phyloP scores from a whole-genome alignment of 805 yeast species.

The Starmerella etchellsii region DNA sequence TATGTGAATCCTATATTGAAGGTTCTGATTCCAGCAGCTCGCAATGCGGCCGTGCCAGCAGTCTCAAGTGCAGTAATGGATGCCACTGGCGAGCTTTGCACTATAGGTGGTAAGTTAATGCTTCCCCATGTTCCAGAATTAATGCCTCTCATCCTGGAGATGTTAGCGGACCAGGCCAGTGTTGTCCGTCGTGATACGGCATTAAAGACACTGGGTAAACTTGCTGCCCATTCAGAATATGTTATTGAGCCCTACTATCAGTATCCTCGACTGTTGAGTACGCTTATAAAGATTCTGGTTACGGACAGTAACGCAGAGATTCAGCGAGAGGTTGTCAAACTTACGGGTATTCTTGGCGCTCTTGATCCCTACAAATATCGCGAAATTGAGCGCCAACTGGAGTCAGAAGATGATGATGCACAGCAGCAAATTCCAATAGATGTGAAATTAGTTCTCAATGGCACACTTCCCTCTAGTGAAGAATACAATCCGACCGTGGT shows the following conservation, averaged over 20 bases:
- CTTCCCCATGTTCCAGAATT: slow-evolving; percentile 54
- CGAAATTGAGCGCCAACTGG: slow-evolving; percentile 67
- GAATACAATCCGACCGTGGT: slow-evolving; percentile 95
- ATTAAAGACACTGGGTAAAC: slow-evolving; percentile 70
- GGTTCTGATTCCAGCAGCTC: slow-evolving; percentile 63
- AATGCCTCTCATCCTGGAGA: slow-evolving; percentile 78
- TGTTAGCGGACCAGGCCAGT: slow-evolving; percentile 88
- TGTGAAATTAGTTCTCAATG: slow-evolving; percentile 79
- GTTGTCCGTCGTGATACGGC: slow-evolving; percentile 82
- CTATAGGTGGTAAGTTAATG: slow-evolving; percentile 80
- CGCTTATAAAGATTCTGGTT: slow-evolving; percentile 67
- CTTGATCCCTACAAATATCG: slow-evolving; percentile 92
- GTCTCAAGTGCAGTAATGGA: slow-evolving; percentile 77
- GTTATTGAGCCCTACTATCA: slow-evolving; percentile 87
- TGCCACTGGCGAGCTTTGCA: slow-evolving; percentile 80
- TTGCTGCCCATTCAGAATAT: slow-evolving; percentile 83
- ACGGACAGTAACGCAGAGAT: slow-evolving; percentile 58
- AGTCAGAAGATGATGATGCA: slow-evolving; percentile 32
- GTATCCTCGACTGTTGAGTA: slow-evolving; percentile 77
- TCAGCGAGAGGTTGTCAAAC: slow-evolving; percentile 75
- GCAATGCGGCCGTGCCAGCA: slow-evolving; percentile 50
- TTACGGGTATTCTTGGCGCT: slow-evolving; percentile 91
- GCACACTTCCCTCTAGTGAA: slow-evolving; percentile 79
- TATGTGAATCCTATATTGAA: slow-evolving; percentile 85
- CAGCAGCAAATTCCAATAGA: slow-evolving; percentile 86